Base-by-base conservation (phyloP, 371 early-diverging fungal species). In the Zychaea mexicana region DNA sequence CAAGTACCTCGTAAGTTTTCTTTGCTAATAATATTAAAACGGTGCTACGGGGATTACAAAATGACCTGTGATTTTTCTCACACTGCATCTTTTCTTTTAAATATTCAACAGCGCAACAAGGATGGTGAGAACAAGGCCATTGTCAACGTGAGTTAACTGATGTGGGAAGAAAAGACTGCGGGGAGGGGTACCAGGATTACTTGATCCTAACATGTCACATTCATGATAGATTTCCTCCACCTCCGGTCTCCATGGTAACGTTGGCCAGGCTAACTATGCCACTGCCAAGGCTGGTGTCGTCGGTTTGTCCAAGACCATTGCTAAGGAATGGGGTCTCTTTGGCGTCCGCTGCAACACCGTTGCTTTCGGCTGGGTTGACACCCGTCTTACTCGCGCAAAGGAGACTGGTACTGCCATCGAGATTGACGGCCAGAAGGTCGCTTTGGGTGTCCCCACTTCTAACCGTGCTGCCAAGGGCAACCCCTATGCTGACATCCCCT, bases 301-400 rank as follows among this genome's bases (percentile, higher is more conserved):
- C 45, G 85, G 85, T 57, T 66, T 86, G 65, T 83, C 86, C 58
- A 86, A 86, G 81, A 85, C 83, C 52, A 68, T 86, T 36, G 86
- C 77, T 19, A 76, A 76, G 71, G 77, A 76, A 65, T 76, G 77
- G 77, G 77, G 88, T 58, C 57, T 63, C 24, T 80, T 85, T 52
- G 87, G 87, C 57, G 86, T 87, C 39, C 85, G 88, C 66, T 80
- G 79, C 73, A 87, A 87, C 79, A 84, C 85, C 15, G 84, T 88
- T 66, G 88, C 87, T 22, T 88, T 84, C 57, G 89, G 89, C 47
- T 83, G 84, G 77, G 82, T 88, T 49, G 88, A 89, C 57, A 89
- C 89, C 33, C 88, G 88, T 68, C 72, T 89, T 59, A 89, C 89
- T 52, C 86, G 85, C 64, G 86, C 89, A 63, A 89, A 89, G 81